Evolutionary conservation across 73 alveolate genomes (phyloP), one percentile per base, ranked within the genome.

Genomic region (Paramecium pentaurelia): DNA sequence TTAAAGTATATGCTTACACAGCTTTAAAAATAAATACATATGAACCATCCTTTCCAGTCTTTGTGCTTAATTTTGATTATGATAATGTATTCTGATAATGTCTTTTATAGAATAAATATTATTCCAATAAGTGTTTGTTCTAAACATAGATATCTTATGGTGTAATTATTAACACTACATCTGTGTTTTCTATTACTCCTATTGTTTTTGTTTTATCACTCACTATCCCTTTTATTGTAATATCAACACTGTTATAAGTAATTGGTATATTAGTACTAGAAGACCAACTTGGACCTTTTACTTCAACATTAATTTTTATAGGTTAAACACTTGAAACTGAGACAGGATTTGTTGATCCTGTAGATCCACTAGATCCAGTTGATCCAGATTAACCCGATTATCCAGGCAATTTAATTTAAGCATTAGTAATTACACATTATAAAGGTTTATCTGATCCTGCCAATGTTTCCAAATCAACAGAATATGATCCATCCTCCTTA

Each of bases 361-460:
- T 59, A 4, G 14, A 59, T 10, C 77, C 77, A 59, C 9, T 12
- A 0, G 8, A 16, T 12, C 58, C 58, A 7, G 14, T 7, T 45
- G 14, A 47, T 3, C 36, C 70, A 54, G 36, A 18, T 54, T 54
- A 54, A 1, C 70, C 70, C 0, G 10, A 22, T 54, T 2, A 6
- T 4, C 70, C 70, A 4, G 70, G 3, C 25, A 3, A 54, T 16
- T 49, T 49, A 54, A 54, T 51, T 3, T 51, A 12, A 12, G 28
- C 84, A 75, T 38, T 75, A 9, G n/a, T 37, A 0, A 75, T 70
- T 12, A 20, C 49, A 64, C 84, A 64, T 64, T 64, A 30, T 30
- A 75, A 22, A 1, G 88, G 88, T 37, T 75, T 75, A 75, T 75
- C 88, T n/a, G 68, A 34, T 36, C 60, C 58, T 4, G 88, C 64